Percentiles rank a stretch among this genome's conserved stretches.
Conservation (phyloP, 257 asterid species). For the Misopates orontium region DNA sequence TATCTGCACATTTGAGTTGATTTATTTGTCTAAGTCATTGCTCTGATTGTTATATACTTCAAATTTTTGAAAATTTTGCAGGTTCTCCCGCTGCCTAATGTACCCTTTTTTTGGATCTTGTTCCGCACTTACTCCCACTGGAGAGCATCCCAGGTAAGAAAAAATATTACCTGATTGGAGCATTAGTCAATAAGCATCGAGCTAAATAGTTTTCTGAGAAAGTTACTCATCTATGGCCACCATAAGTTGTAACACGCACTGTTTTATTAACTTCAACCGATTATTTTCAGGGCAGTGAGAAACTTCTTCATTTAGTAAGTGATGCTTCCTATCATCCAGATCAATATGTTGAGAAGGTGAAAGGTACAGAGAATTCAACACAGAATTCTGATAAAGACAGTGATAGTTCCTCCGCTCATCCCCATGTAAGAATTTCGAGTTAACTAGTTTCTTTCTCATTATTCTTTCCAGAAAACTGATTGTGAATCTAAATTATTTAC, state of each 20-base stretch:
- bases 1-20: background rate
- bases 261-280: background rate
- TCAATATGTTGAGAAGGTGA: slow-evolving; percentile 35
- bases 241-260: background rate
- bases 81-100: slow-evolving; percentile 97
- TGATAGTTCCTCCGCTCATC: slow-evolving; percentile 32
- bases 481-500: background rate
- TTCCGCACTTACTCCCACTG: slow-evolving; percentile 97
- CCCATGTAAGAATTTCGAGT: slow-evolving; percentile 49
- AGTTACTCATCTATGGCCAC: background rate
- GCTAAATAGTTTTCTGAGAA: background rate
- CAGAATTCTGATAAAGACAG: slow-evolving; percentile 31
- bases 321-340: slow-evolving; percentile 44
- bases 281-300: slow-evolving; percentile 80
- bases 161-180: slow-evolving; percentile 7
- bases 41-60: slow-evolving; percentile 4
- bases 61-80: slow-evolving; percentile 32
- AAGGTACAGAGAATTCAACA: slow-evolving; percentile 26
- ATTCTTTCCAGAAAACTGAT: background rate
- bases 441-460: background rate
- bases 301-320: slow-evolving; percentile 73
- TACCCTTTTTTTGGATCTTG: slow-evolving; percentile 92
- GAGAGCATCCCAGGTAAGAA: slow-evolving; percentile 90
- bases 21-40: slow-evolving; percentile 2
- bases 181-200: background rate